Evolutionary conservation across 768 basidiomycete genomes (phyloP), one percentile per base, ranked within the genome.

Genomic region (Tulasnella sp.): DNA sequence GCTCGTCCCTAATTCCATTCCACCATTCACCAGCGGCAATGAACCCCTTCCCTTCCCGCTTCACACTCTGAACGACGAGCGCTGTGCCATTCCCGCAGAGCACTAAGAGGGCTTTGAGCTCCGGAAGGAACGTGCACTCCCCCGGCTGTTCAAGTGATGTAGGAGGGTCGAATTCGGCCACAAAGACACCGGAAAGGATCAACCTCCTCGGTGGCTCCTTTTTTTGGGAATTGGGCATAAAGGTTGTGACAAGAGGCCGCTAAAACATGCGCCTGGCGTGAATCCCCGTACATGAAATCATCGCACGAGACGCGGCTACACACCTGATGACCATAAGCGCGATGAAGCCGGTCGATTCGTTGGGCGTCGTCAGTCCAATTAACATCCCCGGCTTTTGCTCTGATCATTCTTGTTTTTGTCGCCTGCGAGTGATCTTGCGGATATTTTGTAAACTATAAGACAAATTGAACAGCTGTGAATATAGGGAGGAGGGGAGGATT

Each of bases 241-340:
- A 56, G 5, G 54, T 24, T 56, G 49, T 73, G 60, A 12, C 53
- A 41, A 59, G 34, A 5, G 27, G 27, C 38, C 22, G 45, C 19
- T 46, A 17, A 19, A 17, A n/a, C 34, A 11, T 17, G n/a, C 19
- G n/a, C 17, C 7, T 44, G 12, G 11, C 5, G 17, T 42, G 52
- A 22, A 49, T 3, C 17, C 17, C 22, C 22, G 17, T 44, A 49
- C 24, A 1, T 24, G 22, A 15, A 53, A 52, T 27, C 25, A 34
- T 15, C 1, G 1, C 27, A 22, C 2, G 4, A 7, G 9, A 10
- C 21, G 2, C n/a, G n/a, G n/a, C n/a, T n/a, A 11, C 66, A 22
- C 60, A 84, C 83, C 70, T 91, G 87, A 63, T 90, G 86, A 8
- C 75, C 73, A 42, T 90, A 79, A 0, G 81, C 88, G 29, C 81